phyloP scores from a whole-genome alignment of 176 grass and related monocot genomes.

The Oryza glaberrima region DNA sequence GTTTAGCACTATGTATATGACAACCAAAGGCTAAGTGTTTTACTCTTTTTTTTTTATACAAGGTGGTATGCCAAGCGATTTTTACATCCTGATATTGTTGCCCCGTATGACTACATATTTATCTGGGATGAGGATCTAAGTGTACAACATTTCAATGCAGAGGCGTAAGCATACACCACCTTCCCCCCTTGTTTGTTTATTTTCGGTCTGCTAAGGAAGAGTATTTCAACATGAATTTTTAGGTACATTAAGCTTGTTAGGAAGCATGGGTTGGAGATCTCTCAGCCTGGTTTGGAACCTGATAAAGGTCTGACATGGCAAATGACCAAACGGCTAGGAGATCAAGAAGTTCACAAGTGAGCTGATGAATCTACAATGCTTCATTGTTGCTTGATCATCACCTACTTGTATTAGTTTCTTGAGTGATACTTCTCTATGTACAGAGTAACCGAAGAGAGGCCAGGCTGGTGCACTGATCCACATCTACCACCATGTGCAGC shows the following conservation, averaged over 20 bases:
- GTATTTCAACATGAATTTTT: conserved; percentile 3
- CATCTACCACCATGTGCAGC: conserved; percentile 97
- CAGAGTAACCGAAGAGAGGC: conserved; percentile 93
- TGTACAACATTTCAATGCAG: not conserved
- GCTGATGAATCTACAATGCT: conserved; percentile 16
- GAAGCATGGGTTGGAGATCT: conserved; percentile 97
- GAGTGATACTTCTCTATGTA: conserved; percentile 32
- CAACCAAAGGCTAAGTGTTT: not conserved
- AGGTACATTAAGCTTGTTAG: conserved; percentile 97
- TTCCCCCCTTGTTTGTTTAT: conserved; percentile 27
- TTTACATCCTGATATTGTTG: not conserved
- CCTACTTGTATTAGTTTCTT: conserved; percentile 12
- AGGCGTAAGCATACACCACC: not conserved
- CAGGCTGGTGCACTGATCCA: conserved; percentile 89
- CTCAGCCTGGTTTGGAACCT: conserved; percentile 93
- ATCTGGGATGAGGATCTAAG: conserved; percentile 10
- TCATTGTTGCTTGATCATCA: conserved; percentile 19
- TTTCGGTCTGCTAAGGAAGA: not conserved
- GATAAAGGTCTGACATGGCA: conserved; percentile 93
- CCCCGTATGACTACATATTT: conserved; percentile 9
- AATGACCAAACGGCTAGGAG: conserved; percentile 91
- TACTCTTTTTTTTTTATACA: conserved; percentile 15
- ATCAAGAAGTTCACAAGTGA: conserved; percentile 93
- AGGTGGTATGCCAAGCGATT: not conserved
- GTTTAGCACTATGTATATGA: not conserved